A percentile compares a stretch with the other conserved stretches of the same genome.
Conservation (phyloP, 331 rosid species). For the Dryas integrifolia region DNA sequence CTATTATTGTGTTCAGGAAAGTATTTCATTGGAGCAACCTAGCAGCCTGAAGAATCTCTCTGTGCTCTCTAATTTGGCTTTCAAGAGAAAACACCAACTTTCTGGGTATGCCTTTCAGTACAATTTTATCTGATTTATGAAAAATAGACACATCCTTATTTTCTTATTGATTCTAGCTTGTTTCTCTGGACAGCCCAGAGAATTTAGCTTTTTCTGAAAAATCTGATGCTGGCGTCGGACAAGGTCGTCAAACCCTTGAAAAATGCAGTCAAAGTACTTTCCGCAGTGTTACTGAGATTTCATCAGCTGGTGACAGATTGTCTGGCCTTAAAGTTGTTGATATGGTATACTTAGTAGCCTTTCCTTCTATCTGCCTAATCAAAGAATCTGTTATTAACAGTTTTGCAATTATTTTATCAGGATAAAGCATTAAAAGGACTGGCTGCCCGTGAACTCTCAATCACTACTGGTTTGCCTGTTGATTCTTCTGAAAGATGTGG, state of each 20-base stretch:
- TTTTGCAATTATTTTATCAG: conserved; percentile 37
- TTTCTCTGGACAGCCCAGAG: conserved; percentile 46
- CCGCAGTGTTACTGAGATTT: conserved; percentile 75
- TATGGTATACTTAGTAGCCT: conserved; percentile 51
- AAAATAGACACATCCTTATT: not conserved
- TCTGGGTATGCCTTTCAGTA: conserved; percentile 42
- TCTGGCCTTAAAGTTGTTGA: conserved; percentile 58
- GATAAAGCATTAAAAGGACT: conserved; percentile 87
- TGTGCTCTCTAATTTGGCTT: conserved; percentile 38
- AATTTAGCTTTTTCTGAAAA: conserved; percentile 37
- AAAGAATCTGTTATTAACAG: conserved; percentile 11
- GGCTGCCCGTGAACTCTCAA: conserved; percentile 40
- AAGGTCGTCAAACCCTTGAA: conserved; percentile 46
- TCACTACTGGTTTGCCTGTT: conserved; percentile 37
- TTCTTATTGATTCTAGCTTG: conserved; percentile 23
- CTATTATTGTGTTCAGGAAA: conserved; percentile 47
- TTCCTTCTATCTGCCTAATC: conserved; percentile 9
- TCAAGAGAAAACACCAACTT: conserved; percentile 47
- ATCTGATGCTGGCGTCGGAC: conserved; percentile 27
- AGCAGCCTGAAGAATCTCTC: conserved; percentile 46
- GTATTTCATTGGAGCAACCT: conserved; percentile 45
- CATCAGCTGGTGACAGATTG: conserved; percentile 51
- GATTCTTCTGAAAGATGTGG: conserved; percentile 39
- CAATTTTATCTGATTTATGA: conserved; percentile 5
- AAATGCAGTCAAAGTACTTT: conserved; percentile 60